Evolutionary conservation across 257 asterid species (phyloP).

Genomic region (Capsicum pubescens): DNA sequence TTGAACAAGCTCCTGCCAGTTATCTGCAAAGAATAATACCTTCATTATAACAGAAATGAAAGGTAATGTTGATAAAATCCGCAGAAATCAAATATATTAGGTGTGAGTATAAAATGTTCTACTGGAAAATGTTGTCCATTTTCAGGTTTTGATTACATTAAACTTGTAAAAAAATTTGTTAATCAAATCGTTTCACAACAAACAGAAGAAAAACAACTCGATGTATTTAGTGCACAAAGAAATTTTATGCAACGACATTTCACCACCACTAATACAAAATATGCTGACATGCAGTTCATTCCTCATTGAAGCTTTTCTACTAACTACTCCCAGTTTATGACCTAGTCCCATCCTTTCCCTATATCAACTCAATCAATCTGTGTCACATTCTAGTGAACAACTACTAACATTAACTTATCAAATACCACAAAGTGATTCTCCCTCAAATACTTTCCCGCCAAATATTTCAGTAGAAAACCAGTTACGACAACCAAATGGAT

Average conservation of each 20-base stretch:
- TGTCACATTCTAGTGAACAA: neutral
- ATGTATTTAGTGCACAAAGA: neutral
- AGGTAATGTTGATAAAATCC: neutral
- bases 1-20: conserved; percentile 83
- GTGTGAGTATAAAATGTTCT: neutral
- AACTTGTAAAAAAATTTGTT: neutral
- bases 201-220: neutral
- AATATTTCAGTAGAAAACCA: conserved; percentile 4
- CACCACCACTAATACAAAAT: neutral
- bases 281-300: neutral
- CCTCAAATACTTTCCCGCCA: conserved; percentile 14
- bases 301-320: neutral
- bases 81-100: neutral
- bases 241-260: neutral
- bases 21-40: conserved; percentile 52
- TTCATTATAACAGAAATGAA: conserved; percentile 2
- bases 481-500: conserved; percentile 2
- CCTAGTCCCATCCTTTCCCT: neutral
- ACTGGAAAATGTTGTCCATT: neutral
- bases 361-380: neutral
- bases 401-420: neutral
- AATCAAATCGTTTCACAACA: neutral
- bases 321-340: neutral
- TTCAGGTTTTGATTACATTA: neutral
- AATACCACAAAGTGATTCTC: neutral